Percentiles rank a stretch among this genome's conserved stretches.
Conservation (phyloP, 2,329 filamentous ascomycete species). For the Monosporascus sp. region DNA sequence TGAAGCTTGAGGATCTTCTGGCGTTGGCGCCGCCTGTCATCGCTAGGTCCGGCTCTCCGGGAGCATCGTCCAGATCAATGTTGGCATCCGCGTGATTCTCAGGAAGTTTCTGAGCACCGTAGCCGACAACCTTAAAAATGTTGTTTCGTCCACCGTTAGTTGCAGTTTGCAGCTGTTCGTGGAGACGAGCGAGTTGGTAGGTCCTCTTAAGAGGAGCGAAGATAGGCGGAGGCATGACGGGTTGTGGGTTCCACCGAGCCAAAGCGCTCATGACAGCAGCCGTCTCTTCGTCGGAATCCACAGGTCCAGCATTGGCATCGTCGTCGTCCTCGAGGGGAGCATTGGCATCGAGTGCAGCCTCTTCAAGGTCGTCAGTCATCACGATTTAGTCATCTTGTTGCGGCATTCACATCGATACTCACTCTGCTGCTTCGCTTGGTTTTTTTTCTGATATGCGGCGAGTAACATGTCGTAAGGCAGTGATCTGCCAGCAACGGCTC, state of each 20-base stretch:
- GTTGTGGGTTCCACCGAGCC: slow-evolving; percentile 69
- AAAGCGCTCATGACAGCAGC: slow-evolving; percentile 81
- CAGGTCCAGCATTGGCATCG: slow-evolving; percentile 69
- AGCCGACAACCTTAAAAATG: slow-evolving; percentile 57
- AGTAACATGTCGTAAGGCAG: slow-evolving; percentile 90
- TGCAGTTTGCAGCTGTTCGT: slow-evolving; percentile 60
- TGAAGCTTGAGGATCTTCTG: slow-evolving; percentile 42
- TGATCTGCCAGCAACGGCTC: slow-evolving; percentile 79
- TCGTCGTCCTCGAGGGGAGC: slow-evolving; percentile 83
- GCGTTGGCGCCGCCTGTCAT: slow-evolving; percentile 31
- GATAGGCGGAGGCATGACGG: slow-evolving; percentile 62
- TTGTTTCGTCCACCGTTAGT: slow-evolving; percentile 61
- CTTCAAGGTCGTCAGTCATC: slow-evolving; percentile 39
- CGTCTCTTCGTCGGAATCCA: slow-evolving; percentile 94
- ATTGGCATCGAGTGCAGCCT: slow-evolving; percentile 91
- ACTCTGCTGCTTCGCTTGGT: slow-evolving; percentile 97
- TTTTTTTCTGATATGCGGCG: slow-evolving; percentile 90
- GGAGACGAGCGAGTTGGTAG: slow-evolving; percentile 57
- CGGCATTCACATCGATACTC: slow-evolving; percentile 31
- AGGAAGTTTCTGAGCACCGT: slow-evolving; percentile 48
- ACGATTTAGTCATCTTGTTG: neutral
- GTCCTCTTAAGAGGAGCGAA: slow-evolving; percentile 57
- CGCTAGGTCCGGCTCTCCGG: slow-evolving; percentile 49
- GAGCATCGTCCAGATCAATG: slow-evolving; percentile 48
- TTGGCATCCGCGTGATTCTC: slow-evolving; percentile 40